phyloP scores from a whole-genome alignment of 169 alveolate genomes.

The Gregarina niphandrodes region DNA sequence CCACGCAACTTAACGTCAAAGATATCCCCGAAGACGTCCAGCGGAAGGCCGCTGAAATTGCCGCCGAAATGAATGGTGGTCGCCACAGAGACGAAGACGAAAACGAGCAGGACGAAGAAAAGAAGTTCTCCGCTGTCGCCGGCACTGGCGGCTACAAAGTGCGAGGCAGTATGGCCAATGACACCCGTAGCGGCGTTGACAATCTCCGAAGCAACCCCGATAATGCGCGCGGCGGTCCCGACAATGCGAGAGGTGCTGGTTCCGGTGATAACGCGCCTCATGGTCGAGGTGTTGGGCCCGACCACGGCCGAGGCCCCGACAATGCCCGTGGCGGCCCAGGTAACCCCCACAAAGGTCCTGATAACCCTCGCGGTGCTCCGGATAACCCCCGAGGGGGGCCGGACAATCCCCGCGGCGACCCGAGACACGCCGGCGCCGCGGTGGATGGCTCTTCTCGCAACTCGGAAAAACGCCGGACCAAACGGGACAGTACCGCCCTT shows the following conservation, averaged over 20 bases:
- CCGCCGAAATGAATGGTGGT: conserved; percentile 4
- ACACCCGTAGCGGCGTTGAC: neutral
- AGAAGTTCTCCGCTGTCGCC: conserved; percentile 3
- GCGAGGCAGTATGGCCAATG: neutral
- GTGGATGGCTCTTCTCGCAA: neutral
- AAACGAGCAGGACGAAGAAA: conserved; percentile 4
- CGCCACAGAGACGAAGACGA: neutral
- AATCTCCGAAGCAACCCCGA: neutral
- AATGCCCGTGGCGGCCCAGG: conserved; percentile 1
- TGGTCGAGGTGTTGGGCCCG: conserved; percentile 1
- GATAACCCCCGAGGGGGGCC: too few relatives aligned
- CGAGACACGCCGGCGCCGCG: neutral
- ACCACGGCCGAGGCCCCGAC: neutral
- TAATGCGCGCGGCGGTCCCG: neutral
- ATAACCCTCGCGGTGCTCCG: too few relatives aligned
- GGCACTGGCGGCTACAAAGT: conserved; percentile 9
- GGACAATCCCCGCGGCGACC: conserved; percentile 1
- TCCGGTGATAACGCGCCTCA: neutral
- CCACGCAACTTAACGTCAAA: conserved; percentile 4
- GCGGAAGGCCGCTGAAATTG: conserved; percentile 5
- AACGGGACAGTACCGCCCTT: neutral
- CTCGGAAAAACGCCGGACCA: neutral
- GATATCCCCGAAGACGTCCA: conserved; percentile 4
- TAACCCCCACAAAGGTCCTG: too few relatives aligned
- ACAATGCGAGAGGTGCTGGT: neutral